Base-by-base conservation (phyloP, 2,329 filamentous ascomycete species). In the Scedosporium dehoogii region DNA sequence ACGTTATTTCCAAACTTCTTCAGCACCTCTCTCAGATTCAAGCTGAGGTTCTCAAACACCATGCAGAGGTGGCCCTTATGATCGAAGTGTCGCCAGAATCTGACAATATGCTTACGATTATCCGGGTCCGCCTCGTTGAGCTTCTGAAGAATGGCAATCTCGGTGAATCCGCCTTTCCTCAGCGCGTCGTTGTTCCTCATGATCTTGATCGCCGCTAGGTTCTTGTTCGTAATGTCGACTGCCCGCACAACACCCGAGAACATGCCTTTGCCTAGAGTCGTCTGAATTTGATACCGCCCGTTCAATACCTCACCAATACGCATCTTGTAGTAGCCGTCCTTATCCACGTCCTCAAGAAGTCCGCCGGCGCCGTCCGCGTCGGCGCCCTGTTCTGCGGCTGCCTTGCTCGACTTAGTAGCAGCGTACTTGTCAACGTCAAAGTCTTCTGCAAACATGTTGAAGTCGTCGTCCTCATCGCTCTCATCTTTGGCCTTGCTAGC, bases 231-330 rank as follows among this genome's bases (percentile, higher is more conserved):
- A 23, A 88, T 83, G 73, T 97, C 92, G 65, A 85, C 82, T 23
- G 94, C 94, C 66, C 91, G 87, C 61, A 94, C 91, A n/a, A 99
- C 94, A 7, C 91, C 92, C 0, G 94, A 96, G 73, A 97, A 99
- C 83, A 97, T 96, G 69, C 94, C 94, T 74, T 91, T 92, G 66
- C 94, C 94, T 23, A 99, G 81, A 60, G 88, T 88, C 63, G 92
- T 86, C 72, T 93, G 89, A 38, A 99, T 86, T 71, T 94, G 90
- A 73, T 97, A 97, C 41, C 92, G 89, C 33, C 87, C 87, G 68
- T 96, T 90, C 65, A 99, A 81, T 60, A 97, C 78, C 77, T 99
- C 94, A 70, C 93, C 92, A 48, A 92, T 86, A 63, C 96, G 91
- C 63, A 97, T 87, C 74, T 94, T 96, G 80, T 97, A 99, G 73